Evolutionary conservation across 2,329 filamentous ascomycete genomes (phyloP), one percentile per base, ranked within the genome.

Genomic region (Sporothrix dimorphospora): DNA sequence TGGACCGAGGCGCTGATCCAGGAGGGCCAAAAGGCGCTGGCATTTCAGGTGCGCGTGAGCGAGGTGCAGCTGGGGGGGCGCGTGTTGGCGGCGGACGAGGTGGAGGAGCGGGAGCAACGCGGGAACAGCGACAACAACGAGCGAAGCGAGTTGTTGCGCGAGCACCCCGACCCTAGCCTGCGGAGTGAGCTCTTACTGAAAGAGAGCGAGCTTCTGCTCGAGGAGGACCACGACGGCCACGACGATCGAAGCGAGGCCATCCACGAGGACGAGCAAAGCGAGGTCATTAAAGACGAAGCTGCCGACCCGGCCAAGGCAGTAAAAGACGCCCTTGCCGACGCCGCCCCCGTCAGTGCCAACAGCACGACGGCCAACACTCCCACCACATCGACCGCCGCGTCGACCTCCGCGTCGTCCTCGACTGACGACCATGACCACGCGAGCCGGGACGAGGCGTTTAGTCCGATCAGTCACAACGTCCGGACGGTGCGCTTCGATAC

Each of bases 1-100:
- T 95, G 93, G 88, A 97, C 94, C 0, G 95, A 99, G 79, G 91
- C 92, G 74, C 86, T 99, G 59, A 97, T 99, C 79, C 91, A 89
- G 66, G 94, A 98, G 76, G 96, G 92, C 6, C 92, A 90, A 78
- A 95, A 93, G 79, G 96, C 87, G 11, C 77, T 99, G 1, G 91
- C 92, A 65, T 97, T 97, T 79, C 86, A 88, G 72, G 93, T 98
- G 34, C 87, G 88, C 40, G 88, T 92, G 9, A 92, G 90, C 75
- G 95, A 98, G 77, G 86, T 97, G 45, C 88, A 92, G 77, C 83
- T 98, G 3, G 94, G 94, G 14, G 94, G 94, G 0, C 88, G 94
- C 27, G 92, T 97, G 1, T 84, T 98, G 3, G 85, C 87, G 11
- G 85, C 87, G 0, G 92, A 95, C 74, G 92, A 94, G 65, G 82